phyloP scores from a whole-genome alignment of 2,329 filamentous ascomycete genomes.

The Penicillium digitatum region DNA sequence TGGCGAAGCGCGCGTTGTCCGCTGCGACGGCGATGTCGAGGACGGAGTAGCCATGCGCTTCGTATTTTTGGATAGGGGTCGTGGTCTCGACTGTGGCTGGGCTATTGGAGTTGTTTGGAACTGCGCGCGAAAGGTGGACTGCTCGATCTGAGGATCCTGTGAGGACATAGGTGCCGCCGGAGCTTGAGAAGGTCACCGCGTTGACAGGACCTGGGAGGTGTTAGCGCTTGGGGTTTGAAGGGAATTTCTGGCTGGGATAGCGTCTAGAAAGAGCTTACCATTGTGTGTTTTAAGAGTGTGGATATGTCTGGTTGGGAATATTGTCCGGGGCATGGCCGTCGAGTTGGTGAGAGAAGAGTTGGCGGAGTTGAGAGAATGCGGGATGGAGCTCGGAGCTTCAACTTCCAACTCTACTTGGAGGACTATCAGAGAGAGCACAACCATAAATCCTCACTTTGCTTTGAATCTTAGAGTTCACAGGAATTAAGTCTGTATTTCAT shows the following conservation, averaged over 20 bases:
- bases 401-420: background rate
- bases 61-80: conserved; percentile 77
- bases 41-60: conserved; percentile 87
- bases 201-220: conserved; percentile 61
- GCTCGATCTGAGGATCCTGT: conserved; percentile 81
- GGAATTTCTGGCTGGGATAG: background rate
- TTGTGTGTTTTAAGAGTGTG: conserved; percentile 46
- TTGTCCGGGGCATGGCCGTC: conserved; percentile 22
- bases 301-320: conserved; percentile 39
- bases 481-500: conserved; percentile 41
- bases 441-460: background rate
- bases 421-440: background rate
- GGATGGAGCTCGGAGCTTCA: conserved; percentile 13
- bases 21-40: conserved; percentile 68
- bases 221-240: background rate
- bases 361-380: conserved; percentile 8
- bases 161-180: conserved; percentile 71
- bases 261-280: conserved; percentile 27
- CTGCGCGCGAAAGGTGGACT: conserved; percentile 75
- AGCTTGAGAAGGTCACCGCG: conserved; percentile 67
- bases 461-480: conserved; percentile 4
- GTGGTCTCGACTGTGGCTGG: conserved; percentile 33
- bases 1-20: conserved; percentile 81
- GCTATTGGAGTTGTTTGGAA: conserved; percentile 39
- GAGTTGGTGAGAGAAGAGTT: conserved; percentile 1